Percentiles rank a stretch among this genome's conserved stretches.
phyloP scores from a whole-genome alignment of 139 green algal species.

The Pseudopediastrum boryanum region DNA sequence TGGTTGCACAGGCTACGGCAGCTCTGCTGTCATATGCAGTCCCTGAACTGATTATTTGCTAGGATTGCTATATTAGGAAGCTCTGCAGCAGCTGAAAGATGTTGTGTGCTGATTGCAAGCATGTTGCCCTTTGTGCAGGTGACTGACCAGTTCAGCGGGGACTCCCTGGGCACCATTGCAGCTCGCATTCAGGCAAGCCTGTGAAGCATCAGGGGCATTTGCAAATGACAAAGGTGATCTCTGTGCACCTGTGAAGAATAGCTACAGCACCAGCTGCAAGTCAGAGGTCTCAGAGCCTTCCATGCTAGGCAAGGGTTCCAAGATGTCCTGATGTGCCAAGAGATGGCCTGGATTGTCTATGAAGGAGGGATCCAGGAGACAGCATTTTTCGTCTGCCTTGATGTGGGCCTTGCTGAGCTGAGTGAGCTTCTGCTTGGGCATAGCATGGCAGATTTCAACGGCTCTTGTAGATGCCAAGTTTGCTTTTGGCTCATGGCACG shows the following conservation, averaged over 20 bases:
- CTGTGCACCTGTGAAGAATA: neutral
- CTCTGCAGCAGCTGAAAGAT: neutral
- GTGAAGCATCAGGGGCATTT: no score
- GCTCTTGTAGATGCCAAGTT: no score
- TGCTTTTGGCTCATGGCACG: no score
- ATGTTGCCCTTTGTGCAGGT: conserved; percentile 22
- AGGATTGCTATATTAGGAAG: no score
- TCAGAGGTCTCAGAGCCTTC: neutral
- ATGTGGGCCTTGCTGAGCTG: no score
- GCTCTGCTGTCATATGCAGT: no score
- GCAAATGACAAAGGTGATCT: neutral
- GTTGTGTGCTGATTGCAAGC: neutral
- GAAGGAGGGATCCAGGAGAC: no score
- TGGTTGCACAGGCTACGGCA: no score
- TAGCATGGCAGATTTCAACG: no score
- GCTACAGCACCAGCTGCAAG: neutral
- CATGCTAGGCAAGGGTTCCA: neutral
- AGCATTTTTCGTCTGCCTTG: neutral
- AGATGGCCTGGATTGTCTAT: neutral
- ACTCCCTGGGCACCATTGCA: conserved; percentile 25
- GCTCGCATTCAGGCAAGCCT: conserved; percentile 25
- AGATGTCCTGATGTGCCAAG: neutral
- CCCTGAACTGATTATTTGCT: no score
- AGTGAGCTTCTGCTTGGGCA: no score
- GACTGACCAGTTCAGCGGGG: conserved; percentile 13